Evolutionary conservation across 768 basidiomycete species (phyloP).

Genomic region (Lactarius tabidus): DNA sequence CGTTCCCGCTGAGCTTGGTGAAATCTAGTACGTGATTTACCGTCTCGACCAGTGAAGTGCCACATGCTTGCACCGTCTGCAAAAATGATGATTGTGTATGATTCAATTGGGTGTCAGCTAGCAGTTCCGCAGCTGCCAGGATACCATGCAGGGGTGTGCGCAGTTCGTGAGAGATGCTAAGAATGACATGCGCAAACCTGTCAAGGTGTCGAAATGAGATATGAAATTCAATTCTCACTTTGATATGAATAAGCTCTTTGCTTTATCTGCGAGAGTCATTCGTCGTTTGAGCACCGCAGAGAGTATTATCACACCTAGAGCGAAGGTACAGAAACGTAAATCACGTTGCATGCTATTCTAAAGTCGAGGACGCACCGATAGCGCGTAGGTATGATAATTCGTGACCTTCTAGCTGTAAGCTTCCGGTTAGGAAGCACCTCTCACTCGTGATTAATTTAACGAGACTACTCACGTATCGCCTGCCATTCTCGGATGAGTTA

Average conservation of each 20-base stretch:
- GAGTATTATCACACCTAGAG: slow-evolving; percentile 79
- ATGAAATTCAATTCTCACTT: slow-evolving; percentile 48
- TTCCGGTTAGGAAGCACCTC: slow-evolving; percentile 1
- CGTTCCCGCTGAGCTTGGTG: slow-evolving; percentile 87
- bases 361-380: slow-evolving; percentile 49
- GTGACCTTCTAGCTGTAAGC: slow-evolving; percentile 73
- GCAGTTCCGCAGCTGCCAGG: slow-evolving; percentile 86
- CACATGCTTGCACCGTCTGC: slow-evolving; percentile 91
- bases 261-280: slow-evolving; percentile 93
- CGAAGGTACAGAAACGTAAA: slow-evolving; percentile 5
- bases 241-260: slow-evolving; percentile 88
- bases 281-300: slow-evolving; percentile 88
- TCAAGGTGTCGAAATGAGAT: neutral
- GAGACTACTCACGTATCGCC: slow-evolving; percentile 64
- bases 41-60: slow-evolving; percentile 92
- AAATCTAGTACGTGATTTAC: slow-evolving; percentile 97
- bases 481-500: slow-evolving; percentile 75
- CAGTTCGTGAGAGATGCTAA: slow-evolving; percentile 84
- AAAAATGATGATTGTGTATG: slow-evolving; percentile 82
- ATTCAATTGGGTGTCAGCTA: slow-evolving; percentile 77
- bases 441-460: neutral
- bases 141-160: slow-evolving; percentile 95
- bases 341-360: neutral
- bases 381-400: slow-evolving; percentile 90
- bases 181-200: neutral